Conservation (phyloP, 148 eudicot species). For the Amaranthus hypochondriacus region DNA sequence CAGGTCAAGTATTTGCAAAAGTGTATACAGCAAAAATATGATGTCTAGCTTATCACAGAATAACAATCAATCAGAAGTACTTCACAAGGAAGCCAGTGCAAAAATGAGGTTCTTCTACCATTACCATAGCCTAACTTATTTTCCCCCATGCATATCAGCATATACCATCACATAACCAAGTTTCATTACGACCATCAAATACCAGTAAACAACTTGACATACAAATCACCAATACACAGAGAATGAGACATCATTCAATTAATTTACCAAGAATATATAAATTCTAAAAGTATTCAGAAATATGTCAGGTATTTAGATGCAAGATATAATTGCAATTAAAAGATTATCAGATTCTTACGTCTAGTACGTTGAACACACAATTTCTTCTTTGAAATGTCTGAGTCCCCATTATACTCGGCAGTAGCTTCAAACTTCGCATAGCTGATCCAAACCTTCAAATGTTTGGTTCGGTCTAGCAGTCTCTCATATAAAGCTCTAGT, state of each 20-base stretch:
- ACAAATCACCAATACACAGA: neutral
- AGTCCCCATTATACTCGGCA: conserved; percentile 40
- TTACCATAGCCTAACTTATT: neutral
- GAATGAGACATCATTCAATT: neutral
- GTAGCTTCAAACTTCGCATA: conserved; percentile 87
- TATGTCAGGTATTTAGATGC: neutral
- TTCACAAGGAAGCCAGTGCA: neutral
- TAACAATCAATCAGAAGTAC: neutral
- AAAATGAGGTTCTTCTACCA: neutral
- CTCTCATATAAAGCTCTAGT: conserved; percentile 90
- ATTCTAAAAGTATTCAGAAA: too few species aligned
- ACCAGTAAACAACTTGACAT: neutral
- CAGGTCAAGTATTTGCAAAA: neutral
- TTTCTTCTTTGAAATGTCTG: conserved; percentile 41
- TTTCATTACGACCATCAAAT: neutral
- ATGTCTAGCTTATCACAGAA: neutral
- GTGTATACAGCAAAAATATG: neutral
- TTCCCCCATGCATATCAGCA: neutral
- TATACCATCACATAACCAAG: neutral
- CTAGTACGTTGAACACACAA: conserved; percentile 58
- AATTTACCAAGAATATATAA: too few species aligned
- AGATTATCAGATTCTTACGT: conserved; percentile 39
- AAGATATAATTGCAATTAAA: neutral
- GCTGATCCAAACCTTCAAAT: conserved; percentile 93
- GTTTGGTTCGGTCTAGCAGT: conserved; percentile 84